Base-by-base conservation (phyloP, 2,329 filamentous ascomycete genomes). In the Penicillium sclerotiorum region DNA sequence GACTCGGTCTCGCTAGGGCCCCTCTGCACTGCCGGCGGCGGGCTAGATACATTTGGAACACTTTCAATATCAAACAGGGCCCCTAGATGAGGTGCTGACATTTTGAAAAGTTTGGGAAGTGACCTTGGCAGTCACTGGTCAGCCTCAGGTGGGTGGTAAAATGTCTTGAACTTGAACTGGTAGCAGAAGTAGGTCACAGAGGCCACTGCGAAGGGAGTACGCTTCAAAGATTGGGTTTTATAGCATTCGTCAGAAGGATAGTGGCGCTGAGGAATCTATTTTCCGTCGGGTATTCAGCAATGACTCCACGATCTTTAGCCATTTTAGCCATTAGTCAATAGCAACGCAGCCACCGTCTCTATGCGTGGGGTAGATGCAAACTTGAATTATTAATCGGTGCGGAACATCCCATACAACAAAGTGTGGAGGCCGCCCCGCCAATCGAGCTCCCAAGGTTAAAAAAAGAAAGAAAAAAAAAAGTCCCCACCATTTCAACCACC, bases 21-120 rank as follows among this genome's bases (percentile, higher is more conserved):
- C 57, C 64, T 67, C 25, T 57, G 62, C 30, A 68, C 51, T 35
- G 71, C 70, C 7, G 71, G 63, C 21, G 71, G 66, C 9, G 74
- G 74, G 27, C 64, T 73, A 21, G 68, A 49, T 32, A 77, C 60
- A 4, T 59, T 50, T 30, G 56, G 50, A 5, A 58, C 51, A 43
- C 68, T 67, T 33, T 78, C 73, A 21, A 79, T 70, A 38, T 75
- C 67, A 45, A 78, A 64, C 21, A 77, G 60, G 17, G 69, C 65
- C 17, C 71, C 71, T 20, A 78, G 62, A 11, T 56, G 57, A 18
- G 52, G 64, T 11, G 70, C 56, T 36, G 70, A 58, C 70, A 75
- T 75, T 15, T 30, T 68, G 50, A 38, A 13, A 45, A 18, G 6
- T 11, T n/a, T n/a, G n/a, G n/a, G n/a, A n/a, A n/a, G n/a, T n/a